A percentile compares a stretch with the other conserved stretches of the same genome.
These are phyloP conservation scores for Hibiscus mutabilis DNA, from an alignment of 345 rosid species.

Conservation along the genomic window DNA sequence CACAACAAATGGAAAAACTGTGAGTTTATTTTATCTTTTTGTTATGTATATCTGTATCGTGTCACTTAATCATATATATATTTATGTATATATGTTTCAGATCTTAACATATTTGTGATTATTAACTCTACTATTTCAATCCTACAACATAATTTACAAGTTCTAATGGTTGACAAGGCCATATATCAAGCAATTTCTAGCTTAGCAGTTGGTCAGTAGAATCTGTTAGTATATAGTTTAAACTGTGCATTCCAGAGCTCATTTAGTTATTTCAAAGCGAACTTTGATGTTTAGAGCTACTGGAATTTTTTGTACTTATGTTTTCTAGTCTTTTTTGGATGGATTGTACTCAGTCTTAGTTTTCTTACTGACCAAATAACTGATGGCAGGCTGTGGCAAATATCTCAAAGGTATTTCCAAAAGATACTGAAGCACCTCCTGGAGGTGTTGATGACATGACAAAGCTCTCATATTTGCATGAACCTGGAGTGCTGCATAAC, in stretches of 20 bases:
- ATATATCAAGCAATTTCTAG: neutral
- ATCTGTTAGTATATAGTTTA: constrained; percentile 3
- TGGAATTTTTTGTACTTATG: neutral
- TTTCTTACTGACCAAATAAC: constrained; percentile 7
- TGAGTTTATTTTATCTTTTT: neutral
- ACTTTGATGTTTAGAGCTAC: constrained; percentile 5
- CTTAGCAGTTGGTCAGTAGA: constrained; percentile 4
- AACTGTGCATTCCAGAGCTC: constrained; percentile 6
- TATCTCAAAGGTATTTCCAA: constrained; percentile 76
- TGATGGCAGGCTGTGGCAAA: constrained; percentile 68
- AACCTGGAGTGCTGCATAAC: constrained; percentile 93
- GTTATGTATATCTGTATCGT: neutral
- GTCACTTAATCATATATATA: constrained; percentile 5
- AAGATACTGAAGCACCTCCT: constrained; percentile 93
- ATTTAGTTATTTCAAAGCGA: constrained; percentile 12
- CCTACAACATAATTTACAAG: neutral
- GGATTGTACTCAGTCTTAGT: constrained; percentile 1
- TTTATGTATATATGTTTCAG: neutral
- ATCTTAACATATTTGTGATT: neutral
- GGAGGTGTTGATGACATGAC: constrained; percentile 99
- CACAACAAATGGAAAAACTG: constrained; percentile 10
- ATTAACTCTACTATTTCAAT: neutral
- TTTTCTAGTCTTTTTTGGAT: neutral
- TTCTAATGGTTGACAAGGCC: constrained; percentile 1
- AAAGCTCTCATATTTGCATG: constrained; percentile 96